phyloP scores from a whole-genome alignment of 345 rosid species.

The Capsella bursapastoris region DNA sequence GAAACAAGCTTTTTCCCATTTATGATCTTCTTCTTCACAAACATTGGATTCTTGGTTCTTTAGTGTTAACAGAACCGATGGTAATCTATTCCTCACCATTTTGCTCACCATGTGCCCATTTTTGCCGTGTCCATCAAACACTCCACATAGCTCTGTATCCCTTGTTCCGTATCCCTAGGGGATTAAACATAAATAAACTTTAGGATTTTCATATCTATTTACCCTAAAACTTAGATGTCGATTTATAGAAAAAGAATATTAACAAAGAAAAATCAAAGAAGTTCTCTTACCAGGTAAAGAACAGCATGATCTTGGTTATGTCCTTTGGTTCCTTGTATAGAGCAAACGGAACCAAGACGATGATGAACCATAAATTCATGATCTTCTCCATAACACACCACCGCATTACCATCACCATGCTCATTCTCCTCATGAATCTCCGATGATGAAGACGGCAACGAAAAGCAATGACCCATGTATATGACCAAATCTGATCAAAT shows the following conservation, averaged over 20 bases:
- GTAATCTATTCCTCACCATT: constrained; percentile 66
- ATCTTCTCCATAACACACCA: constrained; percentile 45
- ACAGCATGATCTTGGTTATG: constrained; percentile 82
- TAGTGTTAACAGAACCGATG: constrained; percentile 59
- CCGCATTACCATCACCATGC: constrained; percentile 41
- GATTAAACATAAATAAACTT: neutral
- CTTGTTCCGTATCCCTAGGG: constrained; percentile 60
- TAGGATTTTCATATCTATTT: neutral
- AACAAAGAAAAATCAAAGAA: neutral
- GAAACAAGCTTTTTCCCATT: constrained; percentile 48
- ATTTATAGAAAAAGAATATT: neutral
- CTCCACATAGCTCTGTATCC: constrained; percentile 67
- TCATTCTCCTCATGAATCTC: constrained; percentile 47
- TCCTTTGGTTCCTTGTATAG: constrained; percentile 70
- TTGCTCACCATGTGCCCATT: constrained; percentile 79
- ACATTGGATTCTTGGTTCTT: constrained; percentile 45
- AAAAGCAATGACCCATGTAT: constrained; percentile 45
- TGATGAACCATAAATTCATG: constrained; percentile 32
- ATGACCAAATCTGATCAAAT: constrained; percentile 12
- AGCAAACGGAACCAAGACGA: constrained; percentile 52
- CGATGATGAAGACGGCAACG: constrained; percentile 41
- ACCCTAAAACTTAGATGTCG: neutral
- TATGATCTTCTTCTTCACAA: constrained; percentile 28
- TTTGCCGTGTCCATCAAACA: constrained; percentile 91
- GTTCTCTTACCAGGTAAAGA: constrained; percentile 35